These are phyloP conservation scores for Serendipita sp. DNA, from an alignment of 768 basidiomycete genomes.

Conservation along the genomic window DNA sequence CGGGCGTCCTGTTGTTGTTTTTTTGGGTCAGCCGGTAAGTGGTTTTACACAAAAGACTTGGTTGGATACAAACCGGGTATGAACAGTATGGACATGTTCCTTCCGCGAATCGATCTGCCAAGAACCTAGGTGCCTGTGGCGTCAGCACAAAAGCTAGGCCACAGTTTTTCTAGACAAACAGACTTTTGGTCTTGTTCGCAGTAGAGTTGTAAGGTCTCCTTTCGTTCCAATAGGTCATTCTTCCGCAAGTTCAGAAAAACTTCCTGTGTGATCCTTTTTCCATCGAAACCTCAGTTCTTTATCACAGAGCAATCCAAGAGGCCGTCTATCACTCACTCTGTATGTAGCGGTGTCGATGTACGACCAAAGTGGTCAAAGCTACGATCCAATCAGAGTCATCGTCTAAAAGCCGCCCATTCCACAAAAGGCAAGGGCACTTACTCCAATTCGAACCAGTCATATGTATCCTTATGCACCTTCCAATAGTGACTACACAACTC, in stretches of 20 bases:
- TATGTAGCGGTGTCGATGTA: conserved; percentile 79
- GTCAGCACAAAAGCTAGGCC: background rate
- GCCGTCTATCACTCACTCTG: conserved; percentile 39
- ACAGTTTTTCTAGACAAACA: conserved; percentile 11
- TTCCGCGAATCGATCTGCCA: conserved; percentile 95
- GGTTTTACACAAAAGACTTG: background rate
- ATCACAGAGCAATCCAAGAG: no score
- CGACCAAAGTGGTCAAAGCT: conserved; percentile 95
- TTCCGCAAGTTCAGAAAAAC: conserved; percentile 74
- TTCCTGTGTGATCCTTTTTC: conserved; percentile 66
- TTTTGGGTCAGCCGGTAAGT: background rate
- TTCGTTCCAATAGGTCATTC: conserved; percentile 59
- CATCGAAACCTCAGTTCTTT: background rate
- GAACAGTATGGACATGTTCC: conserved; percentile 93
- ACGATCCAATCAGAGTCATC: background rate
- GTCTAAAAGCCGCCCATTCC: no score
- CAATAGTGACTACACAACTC: conserved; percentile 87
- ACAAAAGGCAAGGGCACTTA: no score
- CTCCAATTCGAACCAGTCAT: conserved; percentile 88
- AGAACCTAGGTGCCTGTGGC: conserved; percentile 37
- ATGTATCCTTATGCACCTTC: conserved; percentile 75
- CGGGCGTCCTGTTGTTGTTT: conserved; percentile 57
- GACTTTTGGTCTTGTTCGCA: conserved; percentile 83
- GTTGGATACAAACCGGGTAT: conserved; percentile 41
- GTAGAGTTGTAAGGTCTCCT: conserved; percentile 84